Evolutionary conservation across 2,329 filamentous ascomycete genomes (phyloP), one percentile per base, ranked within the genome.

Genomic region (Calonectria hongkongensis): DNA sequence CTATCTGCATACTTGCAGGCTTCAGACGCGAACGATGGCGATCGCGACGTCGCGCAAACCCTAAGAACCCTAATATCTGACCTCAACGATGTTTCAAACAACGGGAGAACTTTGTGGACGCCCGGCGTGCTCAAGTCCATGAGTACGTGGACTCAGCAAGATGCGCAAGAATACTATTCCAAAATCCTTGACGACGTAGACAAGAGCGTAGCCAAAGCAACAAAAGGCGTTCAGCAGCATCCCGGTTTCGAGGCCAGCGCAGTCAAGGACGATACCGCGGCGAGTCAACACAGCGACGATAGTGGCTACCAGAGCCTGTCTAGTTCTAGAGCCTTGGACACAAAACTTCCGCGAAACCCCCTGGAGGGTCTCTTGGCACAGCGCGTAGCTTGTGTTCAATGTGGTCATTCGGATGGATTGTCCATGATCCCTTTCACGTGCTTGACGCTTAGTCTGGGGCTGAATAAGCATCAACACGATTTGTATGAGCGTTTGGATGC

Each of bases 81-180:
- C 69, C 86, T 98, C 45, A 94, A 94, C 78, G 89, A 93, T 79
- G 85, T 89, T 0, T 85, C 88, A 10, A 94, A 95, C 79, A 93
- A 94, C 73, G 95, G 95, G 9, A 89, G 89, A 79, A 93, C 92
- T 25, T 87, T 98, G 16, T 98, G 95, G 95, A 95, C 95, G 8
- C 94, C 95, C 0, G 86, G 90, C 0, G 91, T 93, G 68, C 86
- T 98, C 56, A 98, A 98, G 84, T 96, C 93, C 12, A 97, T 98
- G 93, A 96, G 93, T 83, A 98, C 94, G 36, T 98, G 94, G 91
- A 94, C 97, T 78, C 97, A 98, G 82, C 97, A 99, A 84, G 97
- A 99, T 84, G 97, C 97, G 6, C 97, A 98, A 82, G 97, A 99
- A 83, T 99, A 98, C 83, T 98, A 94, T 79, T 96, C 95, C 18